Conservation (phyloP, 1,284 basidiomycete species). For the Inonotus obliquus region DNA sequence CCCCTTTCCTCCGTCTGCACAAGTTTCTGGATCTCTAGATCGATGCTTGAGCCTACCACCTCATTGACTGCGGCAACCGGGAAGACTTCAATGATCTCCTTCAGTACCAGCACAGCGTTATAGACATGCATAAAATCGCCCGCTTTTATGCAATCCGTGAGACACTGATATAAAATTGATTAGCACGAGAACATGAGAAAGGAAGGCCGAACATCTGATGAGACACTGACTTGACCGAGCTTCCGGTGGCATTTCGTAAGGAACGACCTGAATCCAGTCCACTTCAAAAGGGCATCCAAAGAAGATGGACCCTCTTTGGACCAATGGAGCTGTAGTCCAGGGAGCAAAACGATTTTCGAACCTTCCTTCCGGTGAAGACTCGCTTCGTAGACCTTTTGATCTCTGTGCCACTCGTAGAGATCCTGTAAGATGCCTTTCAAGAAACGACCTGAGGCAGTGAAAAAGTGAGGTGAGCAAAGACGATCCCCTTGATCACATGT, state of each 20-base stretch:
- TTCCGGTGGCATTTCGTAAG: conserved; percentile 82
- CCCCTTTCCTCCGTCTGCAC: conserved; percentile 71
- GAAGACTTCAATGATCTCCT: conserved; percentile 85
- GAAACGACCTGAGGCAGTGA: conserved; percentile 63
- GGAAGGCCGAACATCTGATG: neutral
- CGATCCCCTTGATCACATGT: neutral
- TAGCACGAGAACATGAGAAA: neutral
- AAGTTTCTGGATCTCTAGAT: conserved; percentile 62
- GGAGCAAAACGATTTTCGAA: conserved; percentile 58
- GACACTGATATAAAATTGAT: conserved; percentile 39
- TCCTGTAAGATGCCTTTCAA: conserved; percentile 76
- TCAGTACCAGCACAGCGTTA: conserved; percentile 86
- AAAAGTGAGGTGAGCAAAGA: conserved; percentile 10
- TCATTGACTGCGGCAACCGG: conserved; percentile 60
- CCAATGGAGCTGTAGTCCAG: conserved; percentile 59
- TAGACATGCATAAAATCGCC: conserved; percentile 94
- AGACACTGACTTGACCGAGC: conserved; percentile 49
- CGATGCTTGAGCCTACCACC: conserved; percentile 53
- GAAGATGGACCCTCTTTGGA: conserved; percentile 37
- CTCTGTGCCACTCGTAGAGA: conserved; percentile 70
- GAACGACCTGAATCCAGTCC: conserved; percentile 67
- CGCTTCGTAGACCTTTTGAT: conserved; percentile 60
- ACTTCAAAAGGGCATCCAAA: conserved; percentile 59
- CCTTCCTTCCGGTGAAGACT: conserved; percentile 64
- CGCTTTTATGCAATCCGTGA: conserved; percentile 60